Conservation (phyloP, 2,329 filamentous ascomycete genomes). For the Dryadomyces quercus-mongolicae region DNA sequence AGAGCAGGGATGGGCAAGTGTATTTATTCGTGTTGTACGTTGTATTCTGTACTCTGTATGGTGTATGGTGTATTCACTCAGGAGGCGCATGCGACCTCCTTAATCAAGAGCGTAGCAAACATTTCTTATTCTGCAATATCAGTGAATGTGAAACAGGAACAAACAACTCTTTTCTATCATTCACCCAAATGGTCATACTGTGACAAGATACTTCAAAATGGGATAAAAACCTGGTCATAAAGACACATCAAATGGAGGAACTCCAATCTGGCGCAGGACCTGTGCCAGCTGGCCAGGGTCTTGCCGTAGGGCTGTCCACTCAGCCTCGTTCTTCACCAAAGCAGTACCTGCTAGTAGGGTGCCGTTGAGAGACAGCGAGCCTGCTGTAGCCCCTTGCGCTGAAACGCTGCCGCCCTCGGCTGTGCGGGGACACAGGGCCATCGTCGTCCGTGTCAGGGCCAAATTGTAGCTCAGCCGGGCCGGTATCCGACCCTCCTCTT, state of each 20-base stretch:
- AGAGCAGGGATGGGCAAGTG: no score
- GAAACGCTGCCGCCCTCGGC: constrained; percentile 32
- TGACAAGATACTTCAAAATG: neutral
- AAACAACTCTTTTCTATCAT: no score
- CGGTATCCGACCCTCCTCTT: constrained; percentile 22
- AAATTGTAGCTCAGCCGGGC: constrained; percentile 52
- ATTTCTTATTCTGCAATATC: no score
- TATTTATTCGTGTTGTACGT: neutral
- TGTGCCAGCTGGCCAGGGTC: constrained; percentile 24
- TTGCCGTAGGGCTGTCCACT: constrained; percentile 42
- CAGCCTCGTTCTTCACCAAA: constrained; percentile 44
- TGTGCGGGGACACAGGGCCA: constrained; percentile 43
- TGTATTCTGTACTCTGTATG: neutral
- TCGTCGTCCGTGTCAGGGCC: constrained; percentile 39
- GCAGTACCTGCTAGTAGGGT: constrained; percentile 53
- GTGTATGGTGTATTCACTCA: neutral
- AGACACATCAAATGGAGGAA: neutral
- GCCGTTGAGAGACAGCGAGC: constrained; percentile 42
- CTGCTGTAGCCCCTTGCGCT: constrained; percentile 17
- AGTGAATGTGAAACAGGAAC: no score
- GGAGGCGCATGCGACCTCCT: no score
- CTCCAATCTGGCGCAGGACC: constrained; percentile 29
- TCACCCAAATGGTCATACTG: no score
- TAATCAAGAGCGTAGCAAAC: no score
- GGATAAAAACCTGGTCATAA: neutral